Conservation (phyloP, 257 asterid genomes). For the Nyctanthes arbortristis region DNA sequence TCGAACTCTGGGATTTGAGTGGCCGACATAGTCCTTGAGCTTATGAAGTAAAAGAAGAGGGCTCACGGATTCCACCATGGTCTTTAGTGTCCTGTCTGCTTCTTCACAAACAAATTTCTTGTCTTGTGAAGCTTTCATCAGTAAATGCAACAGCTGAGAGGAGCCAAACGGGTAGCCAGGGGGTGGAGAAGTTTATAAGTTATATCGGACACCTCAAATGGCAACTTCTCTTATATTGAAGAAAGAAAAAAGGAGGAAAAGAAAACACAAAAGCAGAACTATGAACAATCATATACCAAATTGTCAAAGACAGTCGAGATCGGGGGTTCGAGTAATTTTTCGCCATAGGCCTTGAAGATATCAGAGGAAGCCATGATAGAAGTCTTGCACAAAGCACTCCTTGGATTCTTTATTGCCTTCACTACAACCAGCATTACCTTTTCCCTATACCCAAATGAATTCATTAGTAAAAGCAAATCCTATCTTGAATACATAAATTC, state of each 20-base stretch:
- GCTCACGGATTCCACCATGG: conserved; percentile 65
- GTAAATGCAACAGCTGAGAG: conserved; percentile 82
- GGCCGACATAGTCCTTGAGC: conserved; percentile 56
- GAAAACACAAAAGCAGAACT: background rate
- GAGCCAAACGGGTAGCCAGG: background rate
- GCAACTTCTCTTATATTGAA: no score
- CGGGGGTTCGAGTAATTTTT: conserved; percentile 49
- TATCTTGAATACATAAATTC: background rate
- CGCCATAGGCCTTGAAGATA: conserved; percentile 75
- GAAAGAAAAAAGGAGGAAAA: no score
- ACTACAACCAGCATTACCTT: conserved; percentile 61
- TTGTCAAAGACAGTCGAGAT: conserved; percentile 59
- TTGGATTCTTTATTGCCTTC: conserved; percentile 91
- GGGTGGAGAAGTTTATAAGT: background rate
- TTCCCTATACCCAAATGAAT: conserved; percentile 47
- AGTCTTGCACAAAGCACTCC: conserved; percentile 94
- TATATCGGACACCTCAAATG: background rate
- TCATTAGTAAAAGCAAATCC: background rate
- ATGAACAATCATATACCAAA: conserved; percentile 43
- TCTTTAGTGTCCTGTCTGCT: conserved; percentile 67
- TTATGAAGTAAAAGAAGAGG: conserved; percentile 75
- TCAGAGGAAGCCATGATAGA: conserved; percentile 91
- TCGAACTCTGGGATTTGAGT: conserved; percentile 71
- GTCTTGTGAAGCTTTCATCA: conserved; percentile 89
- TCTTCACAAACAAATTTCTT: conserved; percentile 98